phyloP scores from a whole-genome alignment of 805 yeast species.

The Cyberlindnera samutprakarnensis region DNA sequence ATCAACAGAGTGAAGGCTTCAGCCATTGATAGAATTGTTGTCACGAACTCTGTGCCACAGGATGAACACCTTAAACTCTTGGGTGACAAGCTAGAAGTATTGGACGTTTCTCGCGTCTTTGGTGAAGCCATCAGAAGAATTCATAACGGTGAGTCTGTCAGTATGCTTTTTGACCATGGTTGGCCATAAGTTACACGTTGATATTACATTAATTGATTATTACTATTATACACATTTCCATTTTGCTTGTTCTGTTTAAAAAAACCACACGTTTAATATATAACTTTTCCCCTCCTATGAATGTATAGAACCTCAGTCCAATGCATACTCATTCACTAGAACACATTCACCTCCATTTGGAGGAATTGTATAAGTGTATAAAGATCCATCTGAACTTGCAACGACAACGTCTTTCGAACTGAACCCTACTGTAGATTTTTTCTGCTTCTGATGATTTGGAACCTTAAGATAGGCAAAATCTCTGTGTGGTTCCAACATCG shows the following conservation, averaged over 20 bases:
- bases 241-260: too few relatives aligned
- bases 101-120: slow-evolving; percentile 82
- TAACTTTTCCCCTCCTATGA: too few relatives aligned
- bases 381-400: slow-evolving; percentile 39
- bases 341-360: slow-evolving; percentile 64
- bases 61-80: slow-evolving; percentile 40
- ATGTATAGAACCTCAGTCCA: too few relatives aligned
- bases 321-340: slow-evolving; percentile 42
- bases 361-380: slow-evolving; percentile 46
- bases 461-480: slow-evolving; percentile 56
- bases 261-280: too few relatives aligned
- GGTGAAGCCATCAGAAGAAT: slow-evolving; percentile 95
- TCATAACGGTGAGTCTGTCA: slow-evolving; percentile 94
- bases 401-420: slow-evolving; percentile 15
- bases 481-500: slow-evolving; percentile 58
- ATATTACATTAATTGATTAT: too few relatives aligned
- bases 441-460: slow-evolving; percentile 6
- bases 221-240: too few relatives aligned
- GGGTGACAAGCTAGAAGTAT: slow-evolving; percentile 63
- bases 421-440: slow-evolving; percentile 11
- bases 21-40: slow-evolving; percentile 74
- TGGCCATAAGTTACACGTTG: slow-evolving; percentile 23
- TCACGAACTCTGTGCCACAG: slow-evolving; percentile 92
- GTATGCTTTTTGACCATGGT: slow-evolving; percentile 85
- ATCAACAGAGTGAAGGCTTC: slow-evolving; percentile 57